Evolutionary conservation across 306 rosid species (phyloP).

Genomic region (Cucumis sativus): DNA sequence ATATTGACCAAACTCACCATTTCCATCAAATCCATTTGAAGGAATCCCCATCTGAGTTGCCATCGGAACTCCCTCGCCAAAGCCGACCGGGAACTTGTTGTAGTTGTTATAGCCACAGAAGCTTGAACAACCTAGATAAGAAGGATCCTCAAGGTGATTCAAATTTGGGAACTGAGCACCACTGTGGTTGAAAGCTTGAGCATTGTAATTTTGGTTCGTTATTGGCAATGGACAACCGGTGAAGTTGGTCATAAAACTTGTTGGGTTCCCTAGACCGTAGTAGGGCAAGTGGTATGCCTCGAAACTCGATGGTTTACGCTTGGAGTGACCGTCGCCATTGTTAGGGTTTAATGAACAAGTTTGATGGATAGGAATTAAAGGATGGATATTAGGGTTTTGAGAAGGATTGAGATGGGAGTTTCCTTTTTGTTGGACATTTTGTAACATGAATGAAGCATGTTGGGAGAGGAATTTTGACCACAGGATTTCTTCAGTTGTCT

Average conservation of each 20-base stretch:
- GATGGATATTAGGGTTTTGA: neutral
- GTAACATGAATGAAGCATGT: neutral
- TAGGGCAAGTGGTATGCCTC: neutral
- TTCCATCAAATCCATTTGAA: slow-evolving; percentile 2
- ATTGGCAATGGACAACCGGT: neutral
- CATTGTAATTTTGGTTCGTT: neutral
- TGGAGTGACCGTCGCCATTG: neutral
- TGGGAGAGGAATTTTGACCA: slow-evolving; percentile 4
- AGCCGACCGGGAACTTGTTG: neutral
- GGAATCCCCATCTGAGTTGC: neutral
- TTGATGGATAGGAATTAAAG: neutral
- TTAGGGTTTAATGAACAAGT: neutral
- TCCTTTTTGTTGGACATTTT: neutral
- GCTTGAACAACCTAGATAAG: neutral
- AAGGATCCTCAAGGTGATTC: neutral
- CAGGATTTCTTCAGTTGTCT: neutral
- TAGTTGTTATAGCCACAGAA: neutral
- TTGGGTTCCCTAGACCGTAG: neutral
- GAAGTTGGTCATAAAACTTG: neutral
- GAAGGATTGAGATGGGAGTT: neutral
- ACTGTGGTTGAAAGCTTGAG: neutral
- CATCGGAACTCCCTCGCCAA: neutral
- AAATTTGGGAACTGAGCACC: neutral
- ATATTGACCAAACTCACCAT: neutral
- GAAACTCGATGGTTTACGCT: neutral